A percentile compares a stretch with the other conserved stretches of the same genome.
These are phyloP conservation scores for Populus nigra DNA, from an alignment of 345 rosid species.

Conservation along the genomic window DNA sequence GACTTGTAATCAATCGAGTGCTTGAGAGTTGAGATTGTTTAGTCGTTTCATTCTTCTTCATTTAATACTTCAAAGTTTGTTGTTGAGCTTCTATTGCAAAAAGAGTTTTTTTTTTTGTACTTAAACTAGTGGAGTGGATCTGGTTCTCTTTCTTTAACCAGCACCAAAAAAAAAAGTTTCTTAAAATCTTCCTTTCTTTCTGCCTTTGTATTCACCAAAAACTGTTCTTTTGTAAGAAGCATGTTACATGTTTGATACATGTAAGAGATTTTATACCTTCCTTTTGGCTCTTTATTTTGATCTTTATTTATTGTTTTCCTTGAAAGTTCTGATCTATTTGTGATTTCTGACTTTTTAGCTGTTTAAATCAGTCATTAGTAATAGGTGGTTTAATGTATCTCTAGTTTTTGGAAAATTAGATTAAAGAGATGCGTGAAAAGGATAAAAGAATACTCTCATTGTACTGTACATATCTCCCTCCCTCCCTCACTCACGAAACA, in stretches of 20 bases:
- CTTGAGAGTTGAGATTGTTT: neutral
- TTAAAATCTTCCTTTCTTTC: neutral
- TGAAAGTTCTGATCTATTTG: slow-evolving; percentile 1
- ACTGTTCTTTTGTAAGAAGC: neutral
- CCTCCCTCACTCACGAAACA: neutral
- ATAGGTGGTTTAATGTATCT: neutral
- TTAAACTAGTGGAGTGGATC: slow-evolving; percentile 8
- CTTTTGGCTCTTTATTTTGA: neutral
- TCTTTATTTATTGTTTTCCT: neutral
- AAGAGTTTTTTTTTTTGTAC: neutral
- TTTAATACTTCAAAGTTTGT: neutral
- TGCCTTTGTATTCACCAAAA: neutral
- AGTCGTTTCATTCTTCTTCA: neutral
- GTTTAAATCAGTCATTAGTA: neutral
- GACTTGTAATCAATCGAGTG: neutral
- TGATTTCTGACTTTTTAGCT: neutral
- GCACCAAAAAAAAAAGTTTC: neutral
- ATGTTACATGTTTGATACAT: neutral
- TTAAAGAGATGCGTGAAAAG: neutral
- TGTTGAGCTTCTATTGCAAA: too few relatives aligned
- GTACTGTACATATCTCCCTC: neutral
- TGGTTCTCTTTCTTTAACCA: neutral
- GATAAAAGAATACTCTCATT: neutral
- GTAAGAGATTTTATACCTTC: neutral
- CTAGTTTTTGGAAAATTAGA: neutral